Percentiles rank a stretch among this genome's conserved stretches.
Evolutionary conservation across 2,329 filamentous ascomycete species (phyloP).

Genomic region (Zasmidium citrigriseum): DNA sequence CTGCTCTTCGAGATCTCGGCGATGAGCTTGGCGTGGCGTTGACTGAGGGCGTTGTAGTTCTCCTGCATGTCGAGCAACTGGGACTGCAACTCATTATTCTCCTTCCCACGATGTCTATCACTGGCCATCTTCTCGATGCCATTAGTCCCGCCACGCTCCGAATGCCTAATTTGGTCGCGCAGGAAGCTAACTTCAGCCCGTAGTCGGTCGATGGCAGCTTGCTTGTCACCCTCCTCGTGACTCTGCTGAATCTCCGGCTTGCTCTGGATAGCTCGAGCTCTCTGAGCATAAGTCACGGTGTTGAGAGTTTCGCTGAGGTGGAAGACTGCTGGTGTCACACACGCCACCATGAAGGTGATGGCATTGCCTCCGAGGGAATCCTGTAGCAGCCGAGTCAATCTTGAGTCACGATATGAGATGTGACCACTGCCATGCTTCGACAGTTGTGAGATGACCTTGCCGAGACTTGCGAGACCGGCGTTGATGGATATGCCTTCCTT

Average conservation of each 20-base stretch:
- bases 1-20: constrained; percentile 87
- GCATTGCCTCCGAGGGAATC: constrained; percentile 96
- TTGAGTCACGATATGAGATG: constrained; percentile 98
- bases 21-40: constrained; percentile 93
- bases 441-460: constrained; percentile 97
- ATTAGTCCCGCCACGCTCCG: constrained; percentile 67
- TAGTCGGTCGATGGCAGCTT: constrained; percentile 87
- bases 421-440: constrained; percentile 85
- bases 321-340: constrained; percentile 94
- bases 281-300: constrained; percentile 92
- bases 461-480: constrained; percentile 86
- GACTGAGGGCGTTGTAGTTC: constrained; percentile 87
- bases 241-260: constrained; percentile 94
- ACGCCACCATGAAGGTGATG: constrained; percentile 99
- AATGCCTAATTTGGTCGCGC: constrained; percentile 86
- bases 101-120: constrained; percentile 60
- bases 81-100: constrained; percentile 81
- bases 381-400: constrained; percentile 89
- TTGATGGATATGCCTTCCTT: constrained; percentile 99
- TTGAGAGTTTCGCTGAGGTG: constrained; percentile 97
- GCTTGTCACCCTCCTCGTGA: constrained; percentile 86
- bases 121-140: constrained; percentile 67
- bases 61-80: constrained; percentile 91
- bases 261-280: constrained; percentile 93
- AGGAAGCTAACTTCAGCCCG: constrained; percentile 93